phyloP scores from a whole-genome alignment of 2,329 filamentous ascomycete genomes.

The Zymoseptoria ardabiliae region DNA sequence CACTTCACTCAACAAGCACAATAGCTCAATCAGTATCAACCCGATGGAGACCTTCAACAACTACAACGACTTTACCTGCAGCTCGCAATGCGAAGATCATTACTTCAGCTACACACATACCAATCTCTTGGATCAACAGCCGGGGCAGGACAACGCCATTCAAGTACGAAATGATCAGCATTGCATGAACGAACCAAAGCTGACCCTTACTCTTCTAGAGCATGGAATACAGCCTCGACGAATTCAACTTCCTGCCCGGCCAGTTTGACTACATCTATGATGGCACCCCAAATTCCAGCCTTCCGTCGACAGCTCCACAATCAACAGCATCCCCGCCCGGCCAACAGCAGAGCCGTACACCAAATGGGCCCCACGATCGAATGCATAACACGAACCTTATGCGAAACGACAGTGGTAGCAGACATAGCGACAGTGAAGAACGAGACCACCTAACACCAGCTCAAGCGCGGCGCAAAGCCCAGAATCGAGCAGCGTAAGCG shows the following conservation, averaged over 20 bases:
- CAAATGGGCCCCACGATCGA: neutral
- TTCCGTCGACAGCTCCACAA: neutral
- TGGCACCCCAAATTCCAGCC: neutral
- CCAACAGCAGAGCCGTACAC: neutral
- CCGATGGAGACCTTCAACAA: slow-evolving; percentile 42
- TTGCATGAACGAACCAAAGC: neutral
- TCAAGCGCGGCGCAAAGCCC: slow-evolving; percentile 56
- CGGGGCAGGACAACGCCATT: neutral
- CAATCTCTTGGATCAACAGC: slow-evolving; percentile 30
- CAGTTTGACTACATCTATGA: slow-evolving; percentile 13
- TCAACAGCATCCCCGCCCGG: neutral
- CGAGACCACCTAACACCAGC: slow-evolving; percentile 41
- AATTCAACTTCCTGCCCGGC: slow-evolving; percentile 2
- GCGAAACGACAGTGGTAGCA: slow-evolving; percentile 5
- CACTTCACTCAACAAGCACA: neutral
- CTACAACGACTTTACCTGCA: slow-evolving; percentile 47
- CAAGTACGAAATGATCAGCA: neutral
- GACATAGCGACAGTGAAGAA: slow-evolving; percentile 41
- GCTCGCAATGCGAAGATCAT: slow-evolving; percentile 41
- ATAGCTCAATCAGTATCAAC: neutral
- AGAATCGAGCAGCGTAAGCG: slow-evolving; percentile 63
- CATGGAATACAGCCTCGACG: slow-evolving; percentile 18
- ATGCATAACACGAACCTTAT: slow-evolving; percentile 3
- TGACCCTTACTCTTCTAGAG: slow-evolving; percentile 14
- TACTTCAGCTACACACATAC: slow-evolving; percentile 31